phyloP scores from a whole-genome alignment of 1,284 basidiomycete genomes.

The Fomes fomentarius region DNA sequence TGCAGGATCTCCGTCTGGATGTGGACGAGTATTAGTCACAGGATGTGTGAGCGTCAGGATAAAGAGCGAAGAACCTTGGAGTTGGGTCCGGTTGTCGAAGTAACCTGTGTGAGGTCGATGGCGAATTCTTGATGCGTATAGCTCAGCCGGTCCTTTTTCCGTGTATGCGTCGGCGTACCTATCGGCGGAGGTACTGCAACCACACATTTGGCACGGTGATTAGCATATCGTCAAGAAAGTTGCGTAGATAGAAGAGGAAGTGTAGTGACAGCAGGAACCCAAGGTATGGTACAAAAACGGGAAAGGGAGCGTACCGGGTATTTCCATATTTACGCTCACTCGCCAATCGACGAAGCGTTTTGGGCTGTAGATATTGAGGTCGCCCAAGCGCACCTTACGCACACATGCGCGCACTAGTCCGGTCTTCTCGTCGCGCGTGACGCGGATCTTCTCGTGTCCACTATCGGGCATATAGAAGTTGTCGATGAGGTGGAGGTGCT shows the following conservation, averaged over 20 bases:
- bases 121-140: constrained; percentile 92
- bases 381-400: constrained; percentile 82
- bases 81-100: constrained; percentile 48
- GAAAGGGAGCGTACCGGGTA: constrained; percentile 54
- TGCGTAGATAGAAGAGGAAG: not conserved
- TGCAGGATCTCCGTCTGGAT: constrained; percentile 63
- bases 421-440: constrained; percentile 83
- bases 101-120: constrained; percentile 94
- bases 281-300: too few species aligned
- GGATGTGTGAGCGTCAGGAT: constrained; percentile 1
- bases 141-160: constrained; percentile 90
- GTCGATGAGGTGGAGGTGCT: constrained; percentile 82
- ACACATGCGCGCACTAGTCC: constrained; percentile 68
- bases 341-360: constrained; percentile 88
- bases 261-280: not conserved
- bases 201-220: too few species aligned
- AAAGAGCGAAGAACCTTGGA: constrained; percentile 51
- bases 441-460: constrained; percentile 71
- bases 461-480: constrained; percentile 70
- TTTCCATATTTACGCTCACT: constrained; percentile 88
- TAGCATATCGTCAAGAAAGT: too few species aligned
- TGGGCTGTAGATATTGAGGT: constrained; percentile 88
- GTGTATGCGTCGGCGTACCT: constrained; percentile 58
- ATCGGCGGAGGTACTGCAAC: constrained; percentile 60
- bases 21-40: constrained; percentile 11